A percentile compares a stretch with the other conserved stretches of the same genome.
Conservation (phyloP, 2,329 filamentous ascomycete species). For the Periglandula ipomoeae region DNA sequence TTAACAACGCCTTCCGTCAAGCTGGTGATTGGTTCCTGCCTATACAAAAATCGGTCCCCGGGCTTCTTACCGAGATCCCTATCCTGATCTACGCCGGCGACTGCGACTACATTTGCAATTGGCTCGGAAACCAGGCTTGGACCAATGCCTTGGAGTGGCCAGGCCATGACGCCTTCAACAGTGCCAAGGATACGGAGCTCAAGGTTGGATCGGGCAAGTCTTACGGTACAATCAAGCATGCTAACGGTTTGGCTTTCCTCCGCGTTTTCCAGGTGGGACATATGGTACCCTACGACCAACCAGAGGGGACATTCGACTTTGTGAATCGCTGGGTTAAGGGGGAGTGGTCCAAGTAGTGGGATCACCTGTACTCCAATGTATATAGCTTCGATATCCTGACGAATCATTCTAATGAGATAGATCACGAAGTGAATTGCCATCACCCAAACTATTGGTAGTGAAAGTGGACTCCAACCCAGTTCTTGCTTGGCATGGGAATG, state of each 20-base stretch:
- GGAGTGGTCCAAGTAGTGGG: constrained; percentile 51
- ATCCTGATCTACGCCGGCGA: constrained; percentile 90
- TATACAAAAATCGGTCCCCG: constrained; percentile 81
- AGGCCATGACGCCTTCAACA: constrained; percentile 71
- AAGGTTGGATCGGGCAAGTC: constrained; percentile 40
- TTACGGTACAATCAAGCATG: constrained; percentile 73
- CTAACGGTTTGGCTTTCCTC: constrained; percentile 89
- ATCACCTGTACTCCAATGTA: not conserved
- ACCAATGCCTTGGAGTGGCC: constrained; percentile 86
- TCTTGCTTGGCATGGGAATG: too few relatives aligned
- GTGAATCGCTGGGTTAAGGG: constrained; percentile 87
- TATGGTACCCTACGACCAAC: constrained; percentile 96
- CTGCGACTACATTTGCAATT: constrained; percentile 88
- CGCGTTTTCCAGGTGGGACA: constrained; percentile 81
- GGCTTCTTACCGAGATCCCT: constrained; percentile 79
- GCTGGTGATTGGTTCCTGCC: constrained; percentile 98
- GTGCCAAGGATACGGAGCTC: constrained; percentile 60
- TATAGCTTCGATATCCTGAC: not conserved
- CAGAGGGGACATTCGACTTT: constrained; percentile 78
- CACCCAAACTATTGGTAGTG: too few relatives aligned
- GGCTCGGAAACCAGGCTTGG: constrained; percentile 96
- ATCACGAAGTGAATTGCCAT: too few relatives aligned
- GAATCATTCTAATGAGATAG: not conserved
- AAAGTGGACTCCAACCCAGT: too few relatives aligned
- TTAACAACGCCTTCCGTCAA: constrained; percentile 96